Base-by-base conservation (phyloP, 2,329 filamentous ascomycete species). In the Daldinia sp. region DNA sequence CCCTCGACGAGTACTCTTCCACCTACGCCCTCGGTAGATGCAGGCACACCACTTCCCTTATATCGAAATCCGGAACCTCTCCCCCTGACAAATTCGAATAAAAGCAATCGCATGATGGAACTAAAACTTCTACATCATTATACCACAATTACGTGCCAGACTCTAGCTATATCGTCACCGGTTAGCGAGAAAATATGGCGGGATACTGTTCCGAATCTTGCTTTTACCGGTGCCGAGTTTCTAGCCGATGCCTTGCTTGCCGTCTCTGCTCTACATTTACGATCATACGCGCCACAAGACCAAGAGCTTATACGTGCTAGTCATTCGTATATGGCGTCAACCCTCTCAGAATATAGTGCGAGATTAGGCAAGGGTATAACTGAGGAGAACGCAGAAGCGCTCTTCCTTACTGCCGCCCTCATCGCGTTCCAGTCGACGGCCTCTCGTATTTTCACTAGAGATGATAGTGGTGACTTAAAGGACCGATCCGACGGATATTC, bases 401-500 rank as follows among this genome's bases (percentile, higher is more conserved):
- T 90, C 1, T 90, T 90, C 68, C 76, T 88, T 19, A 89, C 87
- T 0, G 81, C 87, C 1, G 81, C 86, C 2, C 78, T 90, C 69
- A 86, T 93, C 73, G 80, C 90, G 71, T 87, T 92, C 74, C 82
- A 93, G 74, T 80, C 90, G 68, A 83, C 87, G 25, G 81, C 91
- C 37, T 82, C 87, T 49, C 79, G 90, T 69, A 82, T 88, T 61
- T 89, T 89, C 64, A 81, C 82, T 60, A 84, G 86, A 51, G 85
- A 87, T 58, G 85, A 87, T 52, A 37, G 71, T 25, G 75, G 75
- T 13, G 77, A 80, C 34, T 64, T 75, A 3, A 76, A 77, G 48
- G 77, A 80, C 25, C 72, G 77, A 2, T 72, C 74, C n/a, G 68
- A 68, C 43, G 78, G 78, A 35, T 90, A 90, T 71, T 78, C 80